These are phyloP conservation scores for Grosmannia huntii DNA, from an alignment of 2,329 filamentous ascomycete species.

Conservation along the genomic window DNA sequence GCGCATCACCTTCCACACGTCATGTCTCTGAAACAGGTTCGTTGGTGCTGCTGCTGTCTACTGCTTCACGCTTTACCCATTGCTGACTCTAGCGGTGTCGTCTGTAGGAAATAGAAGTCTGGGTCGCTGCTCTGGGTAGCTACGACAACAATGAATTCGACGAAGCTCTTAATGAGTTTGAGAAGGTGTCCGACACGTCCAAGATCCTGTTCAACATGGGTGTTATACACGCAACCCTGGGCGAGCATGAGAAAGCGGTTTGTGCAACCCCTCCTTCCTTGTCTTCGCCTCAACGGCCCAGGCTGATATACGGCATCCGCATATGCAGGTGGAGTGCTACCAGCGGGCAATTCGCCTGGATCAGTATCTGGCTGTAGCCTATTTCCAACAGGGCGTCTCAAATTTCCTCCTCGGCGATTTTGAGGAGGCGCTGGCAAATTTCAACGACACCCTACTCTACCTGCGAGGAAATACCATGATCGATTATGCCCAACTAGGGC, in stretches of 20 bases:
- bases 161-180: constrained; percentile 71
- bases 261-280: constrained; percentile 22
- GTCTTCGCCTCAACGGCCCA: background rate
- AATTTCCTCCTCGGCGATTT: constrained; percentile 97
- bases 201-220: constrained; percentile 98
- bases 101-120: constrained; percentile 89
- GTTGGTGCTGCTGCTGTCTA: background rate
- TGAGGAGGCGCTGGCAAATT: constrained; percentile 92
- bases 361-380: constrained; percentile 91
- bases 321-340: constrained; percentile 73
- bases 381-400: constrained; percentile 96
- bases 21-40: constrained; percentile 1
- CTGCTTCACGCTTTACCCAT: background rate
- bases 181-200: constrained; percentile 82
- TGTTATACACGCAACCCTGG: constrained; percentile 91
- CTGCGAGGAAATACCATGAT: constrained; percentile 93
- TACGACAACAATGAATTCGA: constrained; percentile 99
- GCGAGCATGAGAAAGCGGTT: constrained; percentile 92
- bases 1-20: background rate
- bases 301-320: background rate
- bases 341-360: constrained; percentile 83
- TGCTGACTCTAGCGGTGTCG: background rate
- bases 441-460: constrained; percentile 94
- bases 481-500: constrained; percentile 89
- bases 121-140: constrained; percentile 78